These are phyloP conservation scores for Brassica nigra DNA, from an alignment of 345 rosid genomes.

Conservation along the genomic window DNA sequence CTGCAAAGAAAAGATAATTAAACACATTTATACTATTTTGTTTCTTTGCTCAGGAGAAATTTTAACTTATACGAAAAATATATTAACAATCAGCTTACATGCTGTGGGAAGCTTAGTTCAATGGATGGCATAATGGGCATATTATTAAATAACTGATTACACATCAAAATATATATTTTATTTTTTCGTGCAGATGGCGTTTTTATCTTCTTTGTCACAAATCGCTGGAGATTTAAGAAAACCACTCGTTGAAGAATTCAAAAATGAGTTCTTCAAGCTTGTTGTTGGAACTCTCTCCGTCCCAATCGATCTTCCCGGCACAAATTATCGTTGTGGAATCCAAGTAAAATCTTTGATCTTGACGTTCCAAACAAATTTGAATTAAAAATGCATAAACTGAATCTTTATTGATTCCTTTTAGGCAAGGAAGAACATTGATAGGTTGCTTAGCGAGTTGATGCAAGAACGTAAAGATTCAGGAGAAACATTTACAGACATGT, in stretches of 20 bases:
- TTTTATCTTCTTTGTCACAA: constrained; percentile 57
- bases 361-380: background rate
- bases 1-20: background rate
- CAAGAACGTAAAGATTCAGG: constrained; percentile 58
- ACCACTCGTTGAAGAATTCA: constrained; percentile 45
- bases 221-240: constrained; percentile 53
- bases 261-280: constrained; percentile 66
- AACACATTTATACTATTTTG: background rate
- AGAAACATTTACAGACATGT: constrained; percentile 58
- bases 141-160: constrained; percentile 3
- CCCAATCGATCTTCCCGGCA: constrained; percentile 78
- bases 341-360: constrained; percentile 47
- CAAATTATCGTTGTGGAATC: constrained; percentile 66
- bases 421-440: constrained; percentile 63
- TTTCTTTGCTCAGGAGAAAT: background rate
- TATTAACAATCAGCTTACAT: background rate
- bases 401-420: constrained; percentile 11
- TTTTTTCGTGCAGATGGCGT: constrained; percentile 60
- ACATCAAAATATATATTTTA: background rate
- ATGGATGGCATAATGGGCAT: constrained; percentile 4
- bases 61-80: background rate
- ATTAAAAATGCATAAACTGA: background rate
- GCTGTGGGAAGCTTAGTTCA: background rate
- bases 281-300: constrained; percentile 77
- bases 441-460: constrained; percentile 47